Evolutionary conservation across 2,329 filamentous ascomycete species (phyloP).

Genomic region (Aspergillus niger): DNA sequence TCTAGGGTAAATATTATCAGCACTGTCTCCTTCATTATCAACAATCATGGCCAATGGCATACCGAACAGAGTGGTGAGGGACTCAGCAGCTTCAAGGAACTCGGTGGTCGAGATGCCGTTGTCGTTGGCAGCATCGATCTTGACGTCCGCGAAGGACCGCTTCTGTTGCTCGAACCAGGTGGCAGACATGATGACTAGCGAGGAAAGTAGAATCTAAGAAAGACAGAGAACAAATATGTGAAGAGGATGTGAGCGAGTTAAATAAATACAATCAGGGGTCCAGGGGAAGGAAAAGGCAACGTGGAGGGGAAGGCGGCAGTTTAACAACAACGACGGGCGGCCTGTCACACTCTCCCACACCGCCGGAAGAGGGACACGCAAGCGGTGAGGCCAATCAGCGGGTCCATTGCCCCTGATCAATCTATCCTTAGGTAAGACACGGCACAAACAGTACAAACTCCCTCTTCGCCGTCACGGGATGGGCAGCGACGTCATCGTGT

Average conservation of each 20-base stretch:
- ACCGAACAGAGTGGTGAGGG: constrained; percentile 86
- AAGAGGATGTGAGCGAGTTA: constrained; percentile 8
- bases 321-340: constrained; percentile 22
- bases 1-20: constrained; percentile 45
- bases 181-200: constrained; percentile 32
- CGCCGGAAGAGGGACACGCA: constrained; percentile 35
- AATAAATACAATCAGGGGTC: constrained; percentile 6
- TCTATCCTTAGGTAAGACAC: constrained; percentile 1
- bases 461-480: constrained; percentile 7
- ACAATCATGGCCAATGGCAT: constrained; percentile 22
- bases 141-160: constrained; percentile 80
- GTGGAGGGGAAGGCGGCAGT: constrained; percentile 13
- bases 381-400: constrained; percentile 26
- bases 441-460: constrained; percentile 32
- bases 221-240: constrained; percentile 9
- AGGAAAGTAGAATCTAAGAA: neutral
- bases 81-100: constrained; percentile 90
- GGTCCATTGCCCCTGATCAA: constrained; percentile 16
- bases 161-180: constrained; percentile 87
- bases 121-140: constrained; percentile 70
- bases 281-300: constrained; percentile 3
- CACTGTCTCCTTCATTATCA: neutral
- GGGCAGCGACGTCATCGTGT: constrained; percentile 36
- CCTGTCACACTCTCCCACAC: constrained; percentile 28
- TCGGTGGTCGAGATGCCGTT: constrained; percentile 77